A percentile compares a stretch with the other conserved stretches of the same genome.
Conservation (phyloP, 306 rosid genomes). For the Biancaea sappan region DNA sequence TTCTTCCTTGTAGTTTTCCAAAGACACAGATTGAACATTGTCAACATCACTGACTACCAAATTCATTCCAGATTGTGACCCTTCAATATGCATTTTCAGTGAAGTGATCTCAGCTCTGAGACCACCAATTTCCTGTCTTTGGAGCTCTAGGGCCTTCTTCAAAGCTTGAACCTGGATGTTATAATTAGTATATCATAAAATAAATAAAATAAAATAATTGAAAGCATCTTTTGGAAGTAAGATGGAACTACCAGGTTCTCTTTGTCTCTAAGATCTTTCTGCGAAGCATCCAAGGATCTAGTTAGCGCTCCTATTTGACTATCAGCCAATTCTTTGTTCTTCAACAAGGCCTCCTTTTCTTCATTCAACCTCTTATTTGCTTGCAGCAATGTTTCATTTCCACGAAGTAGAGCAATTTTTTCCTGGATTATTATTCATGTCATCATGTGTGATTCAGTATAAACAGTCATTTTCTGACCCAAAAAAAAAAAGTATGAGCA, state of each 20-base stretch:
- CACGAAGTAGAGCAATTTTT: conserved; percentile 68
- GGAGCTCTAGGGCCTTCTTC: conserved; percentile 78
- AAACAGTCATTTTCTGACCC: conserved; percentile 20
- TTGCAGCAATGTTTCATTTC: conserved; percentile 63
- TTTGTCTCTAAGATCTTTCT: conserved; percentile 82
- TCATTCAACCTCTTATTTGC: conserved; percentile 58
- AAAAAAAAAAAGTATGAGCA: conserved; percentile 31
- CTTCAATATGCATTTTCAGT: conserved; percentile 83
- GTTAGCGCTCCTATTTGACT: conserved; percentile 68
- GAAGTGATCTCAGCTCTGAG: conserved; percentile 90
- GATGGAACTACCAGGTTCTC: conserved; percentile 68
- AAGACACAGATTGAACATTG: conserved; percentile 50
- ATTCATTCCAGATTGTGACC: conserved; percentile 55
- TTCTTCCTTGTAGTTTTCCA: conserved; percentile 79
- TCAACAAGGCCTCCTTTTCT: conserved; percentile 66
- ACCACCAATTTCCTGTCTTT: conserved; percentile 76
- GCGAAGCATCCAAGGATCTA: conserved; percentile 78
- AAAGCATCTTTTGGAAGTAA: conserved; percentile 35
- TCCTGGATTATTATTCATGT: conserved; percentile 61
- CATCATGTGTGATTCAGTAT: conserved; percentile 33
- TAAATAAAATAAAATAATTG: conserved; percentile 18
- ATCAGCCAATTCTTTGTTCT: conserved; percentile 68
- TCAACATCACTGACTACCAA: conserved; percentile 46
- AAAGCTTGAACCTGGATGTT: conserved; percentile 69
- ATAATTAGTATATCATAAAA: conserved; percentile 32